These are phyloP conservation scores for Mortierella sp. DNA, from an alignment of 371 early-diverging fungal genomes.

Conservation along the genomic window DNA sequence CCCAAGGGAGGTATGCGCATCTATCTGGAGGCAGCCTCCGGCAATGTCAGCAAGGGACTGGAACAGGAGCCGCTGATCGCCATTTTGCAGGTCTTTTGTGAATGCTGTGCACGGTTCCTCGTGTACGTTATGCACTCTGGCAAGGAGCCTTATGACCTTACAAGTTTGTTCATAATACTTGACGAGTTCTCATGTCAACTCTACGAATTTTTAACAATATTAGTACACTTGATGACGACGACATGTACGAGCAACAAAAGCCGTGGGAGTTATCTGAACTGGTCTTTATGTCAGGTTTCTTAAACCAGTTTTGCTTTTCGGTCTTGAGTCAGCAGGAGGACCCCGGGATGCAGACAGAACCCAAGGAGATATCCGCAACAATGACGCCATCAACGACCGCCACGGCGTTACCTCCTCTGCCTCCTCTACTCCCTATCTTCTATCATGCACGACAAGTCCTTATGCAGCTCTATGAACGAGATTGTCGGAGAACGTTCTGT, in stretches of 20 bases:
- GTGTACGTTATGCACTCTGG: no score
- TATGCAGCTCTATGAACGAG: slow-evolving; percentile 81
- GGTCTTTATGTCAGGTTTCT: slow-evolving; percentile 64
- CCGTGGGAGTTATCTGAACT: slow-evolving; percentile 68
- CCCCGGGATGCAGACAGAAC: neutral
- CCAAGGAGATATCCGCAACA: neutral
- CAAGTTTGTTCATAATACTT: no score
- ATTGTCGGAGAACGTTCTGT: slow-evolving; percentile 78
- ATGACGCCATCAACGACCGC: neutral
- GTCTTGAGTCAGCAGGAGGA: slow-evolving; percentile 59
- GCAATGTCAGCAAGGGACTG: slow-evolving; percentile 51
- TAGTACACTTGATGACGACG: slow-evolving; percentile 85
- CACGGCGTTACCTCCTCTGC: no score
- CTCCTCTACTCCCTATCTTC: slow-evolving; percentile 58
- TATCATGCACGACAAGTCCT: slow-evolving; percentile 72
- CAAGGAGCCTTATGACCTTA: no score
- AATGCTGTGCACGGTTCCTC: slow-evolving; percentile 66
- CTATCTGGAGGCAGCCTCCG: slow-evolving; percentile 65
- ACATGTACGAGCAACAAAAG: slow-evolving; percentile 74
- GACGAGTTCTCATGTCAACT: no score
- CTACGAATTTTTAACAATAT: no score
- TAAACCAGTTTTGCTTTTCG: slow-evolving; percentile 77
- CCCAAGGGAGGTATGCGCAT: slow-evolving; percentile 67
- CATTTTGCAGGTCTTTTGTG: slow-evolving; percentile 71
- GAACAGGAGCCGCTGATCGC: slow-evolving; percentile 71